These are phyloP conservation scores for Vanilla planifolia DNA, from an alignment of 106 monocot genomes.

Conservation along the genomic window DNA sequence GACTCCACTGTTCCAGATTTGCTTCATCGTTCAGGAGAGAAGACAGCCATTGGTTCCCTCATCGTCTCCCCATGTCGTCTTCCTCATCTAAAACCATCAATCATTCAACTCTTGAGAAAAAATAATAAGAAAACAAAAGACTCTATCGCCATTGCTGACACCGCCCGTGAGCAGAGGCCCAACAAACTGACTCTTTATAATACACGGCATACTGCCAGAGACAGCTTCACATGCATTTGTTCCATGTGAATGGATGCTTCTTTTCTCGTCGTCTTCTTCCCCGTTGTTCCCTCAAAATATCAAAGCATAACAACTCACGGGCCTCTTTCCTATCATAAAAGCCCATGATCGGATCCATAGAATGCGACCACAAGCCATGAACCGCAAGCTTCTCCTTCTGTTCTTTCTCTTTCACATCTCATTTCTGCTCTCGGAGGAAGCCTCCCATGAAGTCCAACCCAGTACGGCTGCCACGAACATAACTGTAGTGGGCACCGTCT, in stretches of 20 bases:
- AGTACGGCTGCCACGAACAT: slow-evolving; percentile 30
- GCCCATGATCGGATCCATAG: not conserved
- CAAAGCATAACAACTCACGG: not conserved
- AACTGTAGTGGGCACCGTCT: slow-evolving; percentile 82
- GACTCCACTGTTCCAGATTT: too few species aligned
- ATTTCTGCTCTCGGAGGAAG: not conserved
- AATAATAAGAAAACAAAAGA: not conserved
- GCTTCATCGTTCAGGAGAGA: too few species aligned
- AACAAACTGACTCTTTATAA: slow-evolving; percentile 5
- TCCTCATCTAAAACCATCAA: not conserved
- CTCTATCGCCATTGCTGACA: slow-evolving; percentile 1
- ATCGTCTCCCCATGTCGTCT: not conserved
- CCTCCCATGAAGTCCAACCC: not conserved
- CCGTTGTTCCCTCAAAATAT: not conserved
- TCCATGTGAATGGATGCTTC: slow-evolving; percentile 6
- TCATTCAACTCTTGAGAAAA: not conserved
- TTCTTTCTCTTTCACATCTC: not conserved
- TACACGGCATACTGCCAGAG: not conserved
- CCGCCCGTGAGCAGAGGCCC: slow-evolving; percentile 8
- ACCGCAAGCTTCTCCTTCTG: not conserved
- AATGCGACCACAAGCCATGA: not conserved
- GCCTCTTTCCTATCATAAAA: not conserved
- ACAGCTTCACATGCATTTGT: slow-evolving; percentile 9
- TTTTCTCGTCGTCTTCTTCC: not conserved
- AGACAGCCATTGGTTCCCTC: too few species aligned